These are phyloP conservation scores for Allodekkera sacchari DNA, from an alignment of 805 yeast genomes.

Conservation along the genomic window DNA sequence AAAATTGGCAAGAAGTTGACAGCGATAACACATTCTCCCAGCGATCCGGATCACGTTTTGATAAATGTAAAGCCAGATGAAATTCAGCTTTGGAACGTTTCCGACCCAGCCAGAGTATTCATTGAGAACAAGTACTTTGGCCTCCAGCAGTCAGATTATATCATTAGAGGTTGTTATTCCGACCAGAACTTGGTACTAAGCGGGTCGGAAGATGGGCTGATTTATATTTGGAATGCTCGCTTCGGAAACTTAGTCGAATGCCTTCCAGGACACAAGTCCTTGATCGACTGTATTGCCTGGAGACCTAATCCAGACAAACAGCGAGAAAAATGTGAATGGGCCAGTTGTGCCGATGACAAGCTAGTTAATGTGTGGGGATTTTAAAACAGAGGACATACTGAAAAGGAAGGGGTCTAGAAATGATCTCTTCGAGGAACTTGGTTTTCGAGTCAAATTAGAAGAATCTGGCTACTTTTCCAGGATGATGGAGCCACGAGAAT, in stretches of 20 bases:
- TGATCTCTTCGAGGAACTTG: too few species aligned
- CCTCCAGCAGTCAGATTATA: constrained; percentile 58
- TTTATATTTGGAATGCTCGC: constrained; percentile 70
- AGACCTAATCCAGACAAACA: constrained; percentile 22
- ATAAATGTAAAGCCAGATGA: constrained; percentile 69
- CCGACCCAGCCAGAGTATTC: constrained; percentile 32
- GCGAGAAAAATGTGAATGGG: constrained; percentile 38
- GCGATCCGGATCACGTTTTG: constrained; percentile 43
- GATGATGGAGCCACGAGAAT: too few species aligned
- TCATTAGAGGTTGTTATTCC: constrained; percentile 74
- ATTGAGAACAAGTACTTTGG: constrained; percentile 62
- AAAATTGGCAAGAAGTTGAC: constrained; percentile 53
- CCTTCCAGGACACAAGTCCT: constrained; percentile 53
- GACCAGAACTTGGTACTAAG: constrained; percentile 64
- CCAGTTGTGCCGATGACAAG: constrained; percentile 80
- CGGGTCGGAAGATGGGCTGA: constrained; percentile 76
- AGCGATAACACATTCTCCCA: constrained; percentile 48
- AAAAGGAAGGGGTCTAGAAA: too few species aligned
- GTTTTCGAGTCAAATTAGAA: too few species aligned
- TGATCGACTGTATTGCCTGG: constrained; percentile 79
- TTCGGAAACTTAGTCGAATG: constrained; percentile 59
- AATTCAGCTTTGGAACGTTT: constrained; percentile 73
- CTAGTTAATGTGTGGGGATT: constrained; percentile 54
- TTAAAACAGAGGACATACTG: not conserved
- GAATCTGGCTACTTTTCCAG: too few species aligned